Percentiles rank a stretch among this genome's conserved stretches.
phyloP scores from a whole-genome alignment of 257 asterid species.

The Rauvolfia tetraphylla region DNA sequence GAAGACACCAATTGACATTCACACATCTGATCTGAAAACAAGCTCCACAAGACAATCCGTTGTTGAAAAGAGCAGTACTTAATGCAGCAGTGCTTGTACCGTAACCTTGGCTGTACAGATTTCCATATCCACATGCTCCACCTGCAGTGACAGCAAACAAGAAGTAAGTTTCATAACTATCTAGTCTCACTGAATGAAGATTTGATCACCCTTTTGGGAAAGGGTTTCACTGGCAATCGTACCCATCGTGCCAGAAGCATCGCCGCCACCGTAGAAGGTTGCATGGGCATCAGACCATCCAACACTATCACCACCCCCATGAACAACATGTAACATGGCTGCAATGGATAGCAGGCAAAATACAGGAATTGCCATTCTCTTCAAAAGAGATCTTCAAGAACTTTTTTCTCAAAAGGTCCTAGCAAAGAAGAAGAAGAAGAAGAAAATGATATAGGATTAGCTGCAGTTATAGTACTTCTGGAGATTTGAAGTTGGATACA shows the following conservation, averaged over 20 bases:
- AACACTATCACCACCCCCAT: not conserved
- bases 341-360: slow-evolving; percentile 3
- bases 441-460: not conserved
- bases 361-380: not conserved
- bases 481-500: not conserved
- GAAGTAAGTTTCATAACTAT: not conserved
- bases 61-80: slow-evolving; percentile 30
- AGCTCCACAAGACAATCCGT: slow-evolving; percentile 28
- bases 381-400: not conserved
- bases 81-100: slow-evolving; percentile 31
- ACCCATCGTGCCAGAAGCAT: slow-evolving; percentile 35
- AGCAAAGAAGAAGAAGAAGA: not conserved
- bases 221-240: not conserved
- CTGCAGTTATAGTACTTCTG: not conserved
- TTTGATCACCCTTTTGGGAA: not conserved
- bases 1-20: slow-evolving; percentile 16
- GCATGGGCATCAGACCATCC: slow-evolving; percentile 28
- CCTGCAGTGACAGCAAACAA: slow-evolving; percentile 2
- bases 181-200: not conserved
- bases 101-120: slow-evolving; percentile 26
- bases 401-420: not conserved
- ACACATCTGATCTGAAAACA: slow-evolving; percentile 31
- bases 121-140: slow-evolving; percentile 36
- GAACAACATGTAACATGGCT: not conserved
- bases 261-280: slow-evolving; percentile 30